phyloP scores from a whole-genome alignment of 1,139 yeast species.

The Geotrichum macrosporum region DNA sequence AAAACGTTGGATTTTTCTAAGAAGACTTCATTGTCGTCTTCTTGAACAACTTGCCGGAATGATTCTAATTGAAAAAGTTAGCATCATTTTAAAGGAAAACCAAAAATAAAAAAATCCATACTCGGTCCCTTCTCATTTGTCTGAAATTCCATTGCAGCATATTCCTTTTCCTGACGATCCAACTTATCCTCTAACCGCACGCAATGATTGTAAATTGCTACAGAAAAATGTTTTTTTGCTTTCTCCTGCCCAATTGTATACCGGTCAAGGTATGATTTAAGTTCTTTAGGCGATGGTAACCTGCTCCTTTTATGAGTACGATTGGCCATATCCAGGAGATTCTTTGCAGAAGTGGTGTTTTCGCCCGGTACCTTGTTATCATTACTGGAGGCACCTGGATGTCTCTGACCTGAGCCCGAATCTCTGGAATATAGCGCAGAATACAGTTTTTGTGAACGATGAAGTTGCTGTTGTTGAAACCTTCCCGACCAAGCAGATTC shows the following conservation, averaged over 20 bases:
- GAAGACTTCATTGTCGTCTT: constrained; percentile 35
- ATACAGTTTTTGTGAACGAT: background rate
- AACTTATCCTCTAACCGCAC: constrained; percentile 35
- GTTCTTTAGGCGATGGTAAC: constrained; percentile 44
- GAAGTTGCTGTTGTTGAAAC: background rate
- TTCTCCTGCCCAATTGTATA: constrained; percentile 51
- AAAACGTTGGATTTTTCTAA: constrained; percentile 50
- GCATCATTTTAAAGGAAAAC: background rate
- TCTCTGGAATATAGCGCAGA: background rate
- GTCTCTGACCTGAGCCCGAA: background rate
- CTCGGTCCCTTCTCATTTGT: constrained; percentile 3
- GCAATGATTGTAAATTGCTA: constrained; percentile 54
- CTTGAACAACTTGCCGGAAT: background rate
- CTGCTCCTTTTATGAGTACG: constrained; percentile 9
- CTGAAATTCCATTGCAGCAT: constrained; percentile 9
- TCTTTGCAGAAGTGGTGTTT: background rate
- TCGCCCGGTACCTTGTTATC: no score
- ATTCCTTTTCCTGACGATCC: constrained; percentile 22
- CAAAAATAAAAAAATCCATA: background rate
- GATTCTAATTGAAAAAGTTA: constrained; percentile 7
- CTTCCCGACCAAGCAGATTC: constrained; percentile 9
- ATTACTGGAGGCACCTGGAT: background rate
- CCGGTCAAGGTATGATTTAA: constrained; percentile 45
- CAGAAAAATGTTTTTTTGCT: constrained; percentile 51
- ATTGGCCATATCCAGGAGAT: background rate